Conservation (phyloP, 1,139 yeast genomes). For the Magnusiomyces clavatus region DNA sequence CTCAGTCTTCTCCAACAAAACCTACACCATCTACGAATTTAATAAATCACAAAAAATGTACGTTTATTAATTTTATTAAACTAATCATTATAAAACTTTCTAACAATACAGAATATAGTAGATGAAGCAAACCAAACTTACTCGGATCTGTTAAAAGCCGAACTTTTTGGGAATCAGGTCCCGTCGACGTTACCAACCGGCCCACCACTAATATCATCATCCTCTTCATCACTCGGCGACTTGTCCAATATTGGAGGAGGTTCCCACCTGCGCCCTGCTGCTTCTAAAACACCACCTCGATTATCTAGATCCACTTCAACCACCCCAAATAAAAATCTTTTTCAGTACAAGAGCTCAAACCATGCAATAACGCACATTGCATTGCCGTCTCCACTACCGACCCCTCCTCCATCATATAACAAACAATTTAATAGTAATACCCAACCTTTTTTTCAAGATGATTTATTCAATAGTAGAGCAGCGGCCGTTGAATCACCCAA, state of each 20-base stretch:
- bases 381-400: not conserved
- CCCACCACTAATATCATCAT: not conserved
- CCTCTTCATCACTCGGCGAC: not conserved
- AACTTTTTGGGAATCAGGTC: constrained; percentile 80
- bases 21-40: constrained; percentile 6
- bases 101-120: constrained; percentile 52
- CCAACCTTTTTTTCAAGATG: not conserved
- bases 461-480: not conserved
- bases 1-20: constrained; percentile 3
- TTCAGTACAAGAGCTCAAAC: constrained; percentile 27
- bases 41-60: constrained; percentile 12
- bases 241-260: constrained; percentile 4
- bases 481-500: no score
- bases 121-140: constrained; percentile 85
- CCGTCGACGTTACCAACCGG: constrained; percentile 42
- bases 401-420: not conserved
- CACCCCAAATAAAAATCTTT: constrained; percentile 32
- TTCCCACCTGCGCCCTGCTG: constrained; percentile 6
- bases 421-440: not conserved
- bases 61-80: constrained; percentile 10
- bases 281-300: constrained; percentile 24
- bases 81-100: constrained; percentile 34
- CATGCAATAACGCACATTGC: not conserved
- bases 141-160: constrained; percentile 78
- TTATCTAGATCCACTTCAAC: constrained; percentile 29